A percentile compares a stretch with the other conserved stretches of the same genome.
These are phyloP conservation scores for Arctostaphylos glauca DNA, from an alignment of 148 eudicot species.

Conservation along the genomic window DNA sequence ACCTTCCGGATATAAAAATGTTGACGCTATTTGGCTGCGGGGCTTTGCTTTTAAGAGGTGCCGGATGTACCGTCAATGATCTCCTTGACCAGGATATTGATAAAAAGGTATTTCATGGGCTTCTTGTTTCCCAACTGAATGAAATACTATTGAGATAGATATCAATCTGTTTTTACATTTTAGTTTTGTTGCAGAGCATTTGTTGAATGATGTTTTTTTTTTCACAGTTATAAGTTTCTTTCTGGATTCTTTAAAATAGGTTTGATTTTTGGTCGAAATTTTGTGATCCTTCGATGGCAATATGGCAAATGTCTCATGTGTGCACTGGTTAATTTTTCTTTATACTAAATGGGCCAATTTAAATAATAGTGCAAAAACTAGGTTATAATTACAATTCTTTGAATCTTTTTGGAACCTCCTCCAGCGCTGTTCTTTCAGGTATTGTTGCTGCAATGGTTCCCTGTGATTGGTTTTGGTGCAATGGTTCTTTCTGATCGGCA, in stretches of 20 bases:
- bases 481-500: neutral
- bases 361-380: neutral
- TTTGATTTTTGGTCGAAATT: neutral
- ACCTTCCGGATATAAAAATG: constrained; percentile 81
- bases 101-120: constrained; percentile 41
- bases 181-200: neutral
- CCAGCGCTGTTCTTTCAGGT: neutral
- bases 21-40: constrained; percentile 61
- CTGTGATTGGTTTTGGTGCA: neutral
- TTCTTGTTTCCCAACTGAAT: neutral
- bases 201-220: neutral
- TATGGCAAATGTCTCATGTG: neutral
- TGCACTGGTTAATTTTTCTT: neutral
- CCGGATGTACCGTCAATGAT: constrained; percentile 77
- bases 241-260: neutral
- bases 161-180: neutral
- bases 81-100: constrained; percentile 74
- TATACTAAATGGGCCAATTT: neutral
- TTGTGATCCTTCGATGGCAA: neutral
- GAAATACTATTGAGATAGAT: neutral
- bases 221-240: neutral
- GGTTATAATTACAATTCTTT: neutral
- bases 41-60: constrained; percentile 74
- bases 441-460: neutral
- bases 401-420: neutral